Evolutionary conservation across 768 basidiomycete genomes (phyloP).

Genomic region (Naganishia kalamii): DNA sequence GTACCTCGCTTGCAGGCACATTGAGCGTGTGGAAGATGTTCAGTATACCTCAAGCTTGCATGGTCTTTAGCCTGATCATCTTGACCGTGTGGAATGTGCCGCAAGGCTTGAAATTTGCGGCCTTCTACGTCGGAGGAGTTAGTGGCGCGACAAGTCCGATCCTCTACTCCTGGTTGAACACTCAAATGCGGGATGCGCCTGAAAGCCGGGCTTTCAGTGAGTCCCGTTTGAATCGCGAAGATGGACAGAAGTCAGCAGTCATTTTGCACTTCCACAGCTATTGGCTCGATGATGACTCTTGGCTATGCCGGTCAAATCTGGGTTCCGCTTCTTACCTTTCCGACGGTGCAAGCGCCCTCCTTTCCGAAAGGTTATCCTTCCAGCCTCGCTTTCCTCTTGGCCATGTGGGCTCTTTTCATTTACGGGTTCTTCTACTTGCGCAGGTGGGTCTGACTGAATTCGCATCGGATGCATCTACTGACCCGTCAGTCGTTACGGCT

Average conservation of each 20-base stretch:
- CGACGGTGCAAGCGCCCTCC: conserved; percentile 33
- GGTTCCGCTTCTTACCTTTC: conserved; percentile 36
- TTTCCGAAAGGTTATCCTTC: conserved; percentile 35
- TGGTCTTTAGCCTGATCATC: conserved; percentile 20
- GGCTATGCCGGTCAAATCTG: conserved; percentile 33
- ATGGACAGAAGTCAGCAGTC: background rate
- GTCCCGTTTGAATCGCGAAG: background rate
- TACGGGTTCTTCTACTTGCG: conserved; percentile 25
- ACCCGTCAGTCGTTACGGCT: too few relatives aligned
- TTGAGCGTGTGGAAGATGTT: conserved; percentile 21
- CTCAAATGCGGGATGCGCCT: conserved; percentile 23
- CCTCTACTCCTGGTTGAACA: conserved; percentile 31
- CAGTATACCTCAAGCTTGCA: conserved; percentile 24
- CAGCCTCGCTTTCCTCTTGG: conserved; percentile 28
- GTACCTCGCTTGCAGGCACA: conserved; percentile 31
- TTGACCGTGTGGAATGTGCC: conserved; percentile 35
- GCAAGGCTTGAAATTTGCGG: conserved; percentile 32
- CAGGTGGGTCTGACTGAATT: background rate
- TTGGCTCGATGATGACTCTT: conserved; percentile 33
- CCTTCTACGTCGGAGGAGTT: conserved; percentile 33
- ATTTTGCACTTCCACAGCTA: background rate
- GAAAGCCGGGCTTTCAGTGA: conserved; percentile 29
- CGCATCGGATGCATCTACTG: too few relatives aligned
- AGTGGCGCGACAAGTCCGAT: conserved; percentile 29
- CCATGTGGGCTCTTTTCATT: conserved; percentile 29